Conservation (phyloP, 2,329 filamentous ascomycete genomes). For the Chaetothyriales sp. region DNA sequence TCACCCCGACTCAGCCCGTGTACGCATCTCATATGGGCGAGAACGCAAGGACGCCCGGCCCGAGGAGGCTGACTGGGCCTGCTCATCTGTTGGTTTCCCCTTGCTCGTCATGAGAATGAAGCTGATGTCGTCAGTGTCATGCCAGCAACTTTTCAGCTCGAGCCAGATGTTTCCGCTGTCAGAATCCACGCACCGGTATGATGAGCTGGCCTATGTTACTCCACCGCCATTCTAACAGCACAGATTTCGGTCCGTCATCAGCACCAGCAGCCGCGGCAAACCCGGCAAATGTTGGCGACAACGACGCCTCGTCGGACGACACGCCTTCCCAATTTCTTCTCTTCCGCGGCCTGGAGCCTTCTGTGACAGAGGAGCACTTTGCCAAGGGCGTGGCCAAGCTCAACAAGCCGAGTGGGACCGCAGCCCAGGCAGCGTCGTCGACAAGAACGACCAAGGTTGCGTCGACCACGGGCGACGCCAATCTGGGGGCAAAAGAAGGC, state of each 20-base stretch:
- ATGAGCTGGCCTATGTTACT: slow-evolving; percentile 1
- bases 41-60: slow-evolving; percentile 37
- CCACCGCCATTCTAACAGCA: background rate
- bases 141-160: slow-evolving; percentile 43
- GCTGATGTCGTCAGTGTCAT: slow-evolving; percentile 30
- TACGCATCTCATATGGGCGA: slow-evolving; percentile 39
- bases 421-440: slow-evolving; percentile 24
- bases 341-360: slow-evolving; percentile 53
- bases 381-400: slow-evolving; percentile 60
- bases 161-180: slow-evolving; percentile 43
- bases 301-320: slow-evolving; percentile 38
- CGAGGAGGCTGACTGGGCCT: slow-evolving; percentile 42
- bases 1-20: slow-evolving; percentile 27
- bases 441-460: slow-evolving; percentile 34
- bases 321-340: slow-evolving; percentile 63
- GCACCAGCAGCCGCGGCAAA: slow-evolving; percentile 17
- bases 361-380: slow-evolving; percentile 57
- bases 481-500: slow-evolving; percentile 54
- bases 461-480: slow-evolving; percentile 42
- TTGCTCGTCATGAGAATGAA: background rate
- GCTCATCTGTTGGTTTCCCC: slow-evolving; percentile 19
- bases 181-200: slow-evolving; percentile 38
- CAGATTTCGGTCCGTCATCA: slow-evolving; percentile 7
- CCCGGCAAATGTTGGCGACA: slow-evolving; percentile 38
- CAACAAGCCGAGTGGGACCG: slow-evolving; percentile 40